Evolutionary conservation across 2,329 filamentous ascomycete species (phyloP), one percentile per base, ranked within the genome.

Genomic region (Cladosporium austrohemisphaericum): DNA sequence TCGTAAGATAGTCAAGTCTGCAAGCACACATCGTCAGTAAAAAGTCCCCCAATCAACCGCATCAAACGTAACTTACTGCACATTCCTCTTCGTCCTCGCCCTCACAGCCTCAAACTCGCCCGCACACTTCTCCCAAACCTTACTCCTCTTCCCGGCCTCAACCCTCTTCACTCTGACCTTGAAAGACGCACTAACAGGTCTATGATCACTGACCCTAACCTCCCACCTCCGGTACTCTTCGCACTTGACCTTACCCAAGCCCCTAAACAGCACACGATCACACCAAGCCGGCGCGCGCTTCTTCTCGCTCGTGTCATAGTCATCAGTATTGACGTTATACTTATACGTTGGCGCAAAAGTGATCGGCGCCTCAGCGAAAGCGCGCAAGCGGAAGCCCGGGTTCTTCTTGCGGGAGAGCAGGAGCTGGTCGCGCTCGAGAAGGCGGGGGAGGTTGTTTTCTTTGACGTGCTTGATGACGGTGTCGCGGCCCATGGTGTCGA

Each of bases 321-420:
- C 86, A 64, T 97, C 92, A 0, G 89, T 94, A 13, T 91, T 91
- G 0, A 97, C 89, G 60, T 98, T 93, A 67, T 98, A 98, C 67
- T 98, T 98, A 76, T 98, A 98, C 0, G 93, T 98, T 1, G 93
- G 93, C 6, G 89, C 85, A 65, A 98, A 98, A 0, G 83, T 85
- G 61, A 98, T 96, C 1, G 86, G 87, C 49, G 85, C 77, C 69
- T 98, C 93, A n/a, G 85, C 83, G 67, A 98, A 97, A 0, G 88
- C 85, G 16, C 91, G 84, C 4, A 98, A 78, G 22, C 88, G 81
- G 71, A 97, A 96, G 0, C 84, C 87, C 0, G 92, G 90, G 60
- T 96, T 96, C 59, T 89, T 88, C 44, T 90, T 86, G 50, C 87
- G 82, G 10, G 90, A 92, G 0, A 95, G 85, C 2, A 97, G 81